Evolutionary conservation across 441 rosid species (phyloP), one percentile per base, ranked within the genome.

Genomic region (Rhodomyrtus psidioides): DNA sequence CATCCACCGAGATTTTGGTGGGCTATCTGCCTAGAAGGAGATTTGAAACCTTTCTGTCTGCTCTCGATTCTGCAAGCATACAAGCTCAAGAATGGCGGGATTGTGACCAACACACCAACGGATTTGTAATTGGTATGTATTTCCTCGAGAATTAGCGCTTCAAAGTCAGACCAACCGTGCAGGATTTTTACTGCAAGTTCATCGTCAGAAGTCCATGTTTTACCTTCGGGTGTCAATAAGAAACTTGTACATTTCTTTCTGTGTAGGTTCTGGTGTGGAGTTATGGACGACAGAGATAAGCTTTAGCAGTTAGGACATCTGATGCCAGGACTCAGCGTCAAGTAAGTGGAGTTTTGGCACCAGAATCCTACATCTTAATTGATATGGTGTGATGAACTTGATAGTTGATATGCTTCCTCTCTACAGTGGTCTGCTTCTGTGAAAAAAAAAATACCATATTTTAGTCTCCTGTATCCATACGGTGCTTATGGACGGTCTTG

Each of bases 401-500:
- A 65, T 65, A 17, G 19, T 17, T 34, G 46, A 65, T 65, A 34
- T 19, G 46, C 79, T 65, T 34, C 49, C 24, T 30, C 44, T 30
- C 44, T 30, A 17, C 30, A 30, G 44, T 17, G 23, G 3, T 65
- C 79, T 65, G 79, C 26, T 19, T 65, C 79, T 23, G 6, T 65
- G 79, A 30, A 4, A 57, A 56, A 30, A 62, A 62, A 6, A 16
- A 28, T 9, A 30, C 79, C 24, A 34, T 65, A 6, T 34, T 65
- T 65, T 13, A 9, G 4, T 34, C 46, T 19, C 26, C 79, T 34
- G 26, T 34, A 65, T 65, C 46, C 46, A 39, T 70, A 21, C 17
- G 5, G 87, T 86, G 88, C 88, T 88, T 84, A 27, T 85, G 27
- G 85, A 82, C 81, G 85, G 82, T 86, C 87, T 86, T 87, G 82